These are phyloP conservation scores for Suillus decipiens DNA, from an alignment of 768 basidiomycete genomes.

Conservation along the genomic window DNA sequence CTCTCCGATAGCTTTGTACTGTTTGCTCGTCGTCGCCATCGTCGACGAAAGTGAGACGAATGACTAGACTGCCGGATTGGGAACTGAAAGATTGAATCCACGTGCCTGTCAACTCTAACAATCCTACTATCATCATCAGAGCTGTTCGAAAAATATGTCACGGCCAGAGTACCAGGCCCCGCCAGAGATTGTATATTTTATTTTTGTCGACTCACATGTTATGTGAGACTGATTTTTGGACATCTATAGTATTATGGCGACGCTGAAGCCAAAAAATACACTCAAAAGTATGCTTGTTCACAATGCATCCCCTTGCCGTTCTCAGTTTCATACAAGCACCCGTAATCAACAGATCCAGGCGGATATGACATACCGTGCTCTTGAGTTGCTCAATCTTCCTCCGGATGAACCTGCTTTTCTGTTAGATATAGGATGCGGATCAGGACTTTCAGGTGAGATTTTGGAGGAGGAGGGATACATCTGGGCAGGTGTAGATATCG, in stretches of 20 bases:
- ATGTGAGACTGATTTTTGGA: slow-evolving; percentile 1
- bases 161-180: slow-evolving; percentile 87
- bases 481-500: slow-evolving; percentile 94
- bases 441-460: slow-evolving; percentile 95
- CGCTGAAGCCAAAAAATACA: slow-evolving; percentile 93
- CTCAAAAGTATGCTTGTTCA: slow-evolving; percentile 68
- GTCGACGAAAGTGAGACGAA: slow-evolving; percentile 15
- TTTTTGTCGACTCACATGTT: background rate
- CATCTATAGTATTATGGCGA: slow-evolving; percentile 90
- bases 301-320: slow-evolving; percentile 9
- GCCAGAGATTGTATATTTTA: slow-evolving; percentile 78
- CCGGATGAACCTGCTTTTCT: slow-evolving; percentile 79
- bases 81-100: background rate
- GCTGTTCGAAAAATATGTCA: slow-evolving; percentile 54
- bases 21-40: slow-evolving; percentile 78
- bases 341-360: slow-evolving; percentile 97
- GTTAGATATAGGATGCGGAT: slow-evolving; percentile 96
- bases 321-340: slow-evolving; percentile 53
- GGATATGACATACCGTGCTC: slow-evolving; percentile 94
- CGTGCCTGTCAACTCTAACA: background rate
- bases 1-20: slow-evolving; percentile 88
- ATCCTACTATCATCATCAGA: slow-evolving; percentile 6
- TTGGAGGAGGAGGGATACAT: slow-evolving; percentile 91
- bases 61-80: slow-evolving; percentile 5
- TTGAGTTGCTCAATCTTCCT: slow-evolving; percentile 87